A percentile compares a stretch with the other conserved stretches of the same genome.
Conservation (phyloP, 2,329 filamentous ascomycete genomes). For the Apiospora sp. region DNA sequence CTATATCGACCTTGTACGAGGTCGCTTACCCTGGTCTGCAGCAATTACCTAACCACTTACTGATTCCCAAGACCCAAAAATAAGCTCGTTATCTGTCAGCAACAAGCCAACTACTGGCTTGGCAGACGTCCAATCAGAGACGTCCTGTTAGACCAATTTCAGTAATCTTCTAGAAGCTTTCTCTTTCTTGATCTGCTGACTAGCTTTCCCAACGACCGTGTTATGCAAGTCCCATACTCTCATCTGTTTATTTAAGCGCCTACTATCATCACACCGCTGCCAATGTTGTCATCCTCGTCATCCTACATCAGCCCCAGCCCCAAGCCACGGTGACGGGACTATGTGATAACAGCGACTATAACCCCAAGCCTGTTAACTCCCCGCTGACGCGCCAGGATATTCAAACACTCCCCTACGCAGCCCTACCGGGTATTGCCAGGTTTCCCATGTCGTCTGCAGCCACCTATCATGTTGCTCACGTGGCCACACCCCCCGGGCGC, state of each 20-base stretch:
- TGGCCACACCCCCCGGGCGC: too few relatives aligned
- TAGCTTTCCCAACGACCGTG: too few relatives aligned
- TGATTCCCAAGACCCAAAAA: neutral
- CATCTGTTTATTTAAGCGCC: neutral
- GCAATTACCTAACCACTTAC: neutral
- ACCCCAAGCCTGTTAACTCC: neutral
- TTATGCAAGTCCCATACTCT: too few relatives aligned
- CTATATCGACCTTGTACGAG: slow-evolving; percentile 17
- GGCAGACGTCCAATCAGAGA: neutral
- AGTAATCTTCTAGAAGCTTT: neutral
- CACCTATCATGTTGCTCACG: neutral
- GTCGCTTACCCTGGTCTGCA: neutral
- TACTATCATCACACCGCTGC: neutral
- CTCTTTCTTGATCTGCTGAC: neutral
- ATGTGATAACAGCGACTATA: neutral
- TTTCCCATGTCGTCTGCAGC: too few relatives aligned
- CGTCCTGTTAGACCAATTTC: neutral
- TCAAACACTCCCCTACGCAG: neutral
- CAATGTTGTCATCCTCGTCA: slow-evolving; percentile 14
- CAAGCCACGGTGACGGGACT: neutral
- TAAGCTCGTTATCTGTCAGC: neutral
- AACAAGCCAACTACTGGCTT: neutral
- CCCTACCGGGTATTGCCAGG: neutral
- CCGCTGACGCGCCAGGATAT: neutral
- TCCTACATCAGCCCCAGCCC: slow-evolving; percentile 13